Percentiles rank a stretch among this genome's conserved stretches.
phyloP scores from a whole-genome alignment of 352 stramenopile species.

The Lagenidium sp. region DNA sequence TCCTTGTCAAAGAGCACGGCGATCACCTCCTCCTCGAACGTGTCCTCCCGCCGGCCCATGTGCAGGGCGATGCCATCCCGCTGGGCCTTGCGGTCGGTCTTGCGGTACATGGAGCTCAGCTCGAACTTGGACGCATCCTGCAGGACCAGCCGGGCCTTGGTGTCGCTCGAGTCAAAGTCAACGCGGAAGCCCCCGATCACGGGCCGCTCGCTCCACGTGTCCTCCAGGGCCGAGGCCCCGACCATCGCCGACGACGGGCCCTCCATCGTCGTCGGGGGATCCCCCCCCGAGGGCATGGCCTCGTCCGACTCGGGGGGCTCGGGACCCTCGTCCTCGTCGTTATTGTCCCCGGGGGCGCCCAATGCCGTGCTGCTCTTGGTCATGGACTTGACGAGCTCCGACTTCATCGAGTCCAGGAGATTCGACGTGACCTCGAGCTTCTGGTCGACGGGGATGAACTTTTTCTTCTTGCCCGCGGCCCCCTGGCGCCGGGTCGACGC shows the following conservation, averaged over 20 bases:
- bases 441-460: conserved; percentile 28
- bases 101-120: conserved; percentile 80
- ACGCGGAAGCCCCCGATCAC: conserved; percentile 36
- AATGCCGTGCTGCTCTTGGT: neutral
- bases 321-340: conserved; percentile 1
- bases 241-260: conserved; percentile 11
- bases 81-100: conserved; percentile 67
- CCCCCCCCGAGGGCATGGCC: conserved; percentile 4
- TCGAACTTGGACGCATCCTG: conserved; percentile 74
- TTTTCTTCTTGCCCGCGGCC: conserved; percentile 17
- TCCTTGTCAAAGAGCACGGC: conserved; percentile 80
- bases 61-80: conserved; percentile 67
- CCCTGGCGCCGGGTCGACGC: conserved; percentile 16
- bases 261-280: conserved; percentile 3
- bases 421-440: conserved; percentile 51
- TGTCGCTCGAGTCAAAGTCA: conserved; percentile 66
- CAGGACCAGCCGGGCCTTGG: conserved; percentile 58
- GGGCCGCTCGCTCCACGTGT: conserved; percentile 45
- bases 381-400: conserved; percentile 49
- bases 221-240: conserved; percentile 22
- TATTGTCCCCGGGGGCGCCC: neutral
- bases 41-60: conserved; percentile 71
- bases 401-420: conserved; percentile 60
- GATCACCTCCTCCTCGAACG: conserved; percentile 69
- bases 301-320: conserved; percentile 3